A percentile compares a stretch with the other conserved stretches of the same genome.
Conservation (phyloP, 2,329 filamentous ascomycete species). For the Raffaelea deltoideospora region DNA sequence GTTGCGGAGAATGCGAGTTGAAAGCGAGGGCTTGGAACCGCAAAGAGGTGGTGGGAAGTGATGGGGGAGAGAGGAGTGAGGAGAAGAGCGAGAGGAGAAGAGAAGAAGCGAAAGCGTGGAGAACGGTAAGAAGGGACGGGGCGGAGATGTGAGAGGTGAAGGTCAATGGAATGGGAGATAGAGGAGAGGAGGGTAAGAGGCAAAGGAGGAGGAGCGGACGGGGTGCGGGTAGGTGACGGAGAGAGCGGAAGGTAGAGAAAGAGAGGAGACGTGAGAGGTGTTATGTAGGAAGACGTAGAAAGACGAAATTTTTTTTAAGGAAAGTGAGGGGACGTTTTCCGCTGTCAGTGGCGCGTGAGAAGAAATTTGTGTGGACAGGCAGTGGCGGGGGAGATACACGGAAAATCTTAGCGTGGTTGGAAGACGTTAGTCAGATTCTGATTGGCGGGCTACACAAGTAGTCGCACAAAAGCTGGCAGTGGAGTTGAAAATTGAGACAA, state of each 20-base stretch:
- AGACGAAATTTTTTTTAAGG: slow-evolving; percentile 1
- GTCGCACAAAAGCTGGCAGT: too few relatives aligned
- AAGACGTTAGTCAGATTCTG: slow-evolving; percentile 4
- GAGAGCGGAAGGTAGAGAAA: slow-evolving; percentile 10
- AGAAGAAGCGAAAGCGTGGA: too few relatives aligned
- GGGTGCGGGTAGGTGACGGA: slow-evolving; percentile 9
- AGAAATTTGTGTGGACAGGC: slow-evolving; percentile 6
- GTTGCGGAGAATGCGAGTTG: neutral
- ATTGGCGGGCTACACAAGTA: slow-evolving; percentile 5
- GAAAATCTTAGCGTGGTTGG: slow-evolving; percentile 4
- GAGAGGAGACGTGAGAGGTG: slow-evolving; percentile 6
- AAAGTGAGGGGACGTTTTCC: slow-evolving; percentile 4
- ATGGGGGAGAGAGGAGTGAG: slow-evolving; percentile 1
- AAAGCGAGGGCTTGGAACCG: slow-evolving; percentile 5
- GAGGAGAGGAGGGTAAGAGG: neutral
- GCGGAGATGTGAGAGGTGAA: slow-evolving; percentile 8
- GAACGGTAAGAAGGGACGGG: slow-evolving; percentile 3
- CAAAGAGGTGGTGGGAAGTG: slow-evolving; percentile 4
- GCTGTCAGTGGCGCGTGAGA: slow-evolving; percentile 5
- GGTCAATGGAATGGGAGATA: slow-evolving; percentile 8
- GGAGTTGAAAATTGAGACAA: too few relatives aligned
- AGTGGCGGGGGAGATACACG: slow-evolving; percentile 2
- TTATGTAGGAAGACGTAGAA: neutral
- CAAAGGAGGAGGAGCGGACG: slow-evolving; percentile 1
- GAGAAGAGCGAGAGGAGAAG: neutral